phyloP scores from a whole-genome alignment of 306 rosid species.

The Coriaria nepalensis region DNA sequence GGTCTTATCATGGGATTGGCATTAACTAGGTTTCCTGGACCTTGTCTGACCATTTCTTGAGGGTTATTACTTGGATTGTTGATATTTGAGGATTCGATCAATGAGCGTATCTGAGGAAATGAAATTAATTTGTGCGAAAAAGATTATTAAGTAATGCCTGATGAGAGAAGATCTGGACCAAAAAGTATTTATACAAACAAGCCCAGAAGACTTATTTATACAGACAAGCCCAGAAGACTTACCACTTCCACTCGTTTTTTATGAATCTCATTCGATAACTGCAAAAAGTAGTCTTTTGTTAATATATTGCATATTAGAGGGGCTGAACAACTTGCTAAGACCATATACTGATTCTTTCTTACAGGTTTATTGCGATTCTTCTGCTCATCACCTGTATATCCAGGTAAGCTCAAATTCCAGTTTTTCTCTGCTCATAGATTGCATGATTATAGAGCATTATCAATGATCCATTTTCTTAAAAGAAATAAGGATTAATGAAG shows the following conservation, averaged over 20 bases:
- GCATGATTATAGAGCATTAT: constrained; percentile 6
- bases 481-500: constrained; percentile 6
- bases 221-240: constrained; percentile 24
- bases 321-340: constrained; percentile 4
- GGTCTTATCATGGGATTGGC: constrained; percentile 32
- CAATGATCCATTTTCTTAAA: constrained; percentile 6
- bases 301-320: constrained; percentile 11
- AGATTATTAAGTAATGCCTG: neutral
- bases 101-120: constrained; percentile 50
- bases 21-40: constrained; percentile 45
- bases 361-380: constrained; percentile 58
- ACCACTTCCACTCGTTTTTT: constrained; percentile 77
- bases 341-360: constrained; percentile 28
- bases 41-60: constrained; percentile 62
- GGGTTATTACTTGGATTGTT: constrained; percentile 31
- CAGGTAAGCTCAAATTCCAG: constrained; percentile 74
- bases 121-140: constrained; percentile 7
- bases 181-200: constrained; percentile 8
- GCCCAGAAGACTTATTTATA: constrained; percentile 4
- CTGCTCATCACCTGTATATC: constrained; percentile 78
- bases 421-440: constrained; percentile 62
- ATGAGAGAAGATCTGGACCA: constrained; percentile 14
- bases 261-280: constrained; percentile 59
- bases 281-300: constrained; percentile 25
- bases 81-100: constrained; percentile 51